Conservation (phyloP, 257 asterid species). For the Rubia yunnanensis region DNA sequence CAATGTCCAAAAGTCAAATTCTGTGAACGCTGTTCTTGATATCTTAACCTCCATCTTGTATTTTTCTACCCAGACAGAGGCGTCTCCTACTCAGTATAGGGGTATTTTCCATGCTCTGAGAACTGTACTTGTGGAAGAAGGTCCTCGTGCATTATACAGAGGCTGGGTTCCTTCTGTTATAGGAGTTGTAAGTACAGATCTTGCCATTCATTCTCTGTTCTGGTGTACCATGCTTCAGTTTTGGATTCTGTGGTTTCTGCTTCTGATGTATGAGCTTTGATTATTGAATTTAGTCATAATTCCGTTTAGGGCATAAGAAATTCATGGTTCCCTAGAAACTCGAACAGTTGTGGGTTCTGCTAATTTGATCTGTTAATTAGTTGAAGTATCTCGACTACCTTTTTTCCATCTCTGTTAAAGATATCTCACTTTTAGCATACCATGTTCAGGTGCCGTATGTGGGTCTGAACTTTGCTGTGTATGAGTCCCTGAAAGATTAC, state of each 20-base stretch:
- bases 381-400: neutral
- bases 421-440: conserved; percentile 3
- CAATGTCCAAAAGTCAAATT: neutral
- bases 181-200: conserved; percentile 83
- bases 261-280: neutral
- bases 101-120: conserved; percentile 92
- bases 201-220: neutral
- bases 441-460: conserved; percentile 81
- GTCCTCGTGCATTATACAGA: conserved; percentile 86
- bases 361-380: neutral
- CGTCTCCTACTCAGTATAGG: conserved; percentile 83
- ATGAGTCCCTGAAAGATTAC: conserved; percentile 91
- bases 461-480: conserved; percentile 96
- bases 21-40: neutral
- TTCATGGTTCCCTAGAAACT: neutral
- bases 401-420: neutral
- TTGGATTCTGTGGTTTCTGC: neutral
- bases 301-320: neutral
- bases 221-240: no score
- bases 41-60: conserved; percentile 8
- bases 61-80: conserved; percentile 52
- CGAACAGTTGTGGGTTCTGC: neutral
- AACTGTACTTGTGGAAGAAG: conserved; percentile 94
- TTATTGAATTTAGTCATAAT: neutral
- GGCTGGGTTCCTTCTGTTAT: conserved; percentile 99